Base-by-base conservation (phyloP, 116 monocot genomes). In the Phalaenopsis hybrid region DNA sequence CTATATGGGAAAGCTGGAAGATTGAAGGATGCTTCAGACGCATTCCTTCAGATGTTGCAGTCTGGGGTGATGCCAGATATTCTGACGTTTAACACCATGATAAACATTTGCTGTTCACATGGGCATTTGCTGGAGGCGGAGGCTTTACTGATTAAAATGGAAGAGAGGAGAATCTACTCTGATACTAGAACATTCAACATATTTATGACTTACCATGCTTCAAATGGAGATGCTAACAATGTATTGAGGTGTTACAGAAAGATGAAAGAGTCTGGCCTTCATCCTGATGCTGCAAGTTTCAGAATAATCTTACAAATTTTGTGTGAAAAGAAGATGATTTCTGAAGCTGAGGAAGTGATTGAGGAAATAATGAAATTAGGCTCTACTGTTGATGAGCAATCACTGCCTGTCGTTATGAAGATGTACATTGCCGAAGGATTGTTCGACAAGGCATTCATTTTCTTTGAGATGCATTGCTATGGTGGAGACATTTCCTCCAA, bases 81-180 rank as follows among this genome's bases (percentile, higher is more conserved):
- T 5, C 85, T 79, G 31, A 96, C 95, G 0, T 96, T 96, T 79
- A 96, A 96, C 81, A 93, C 95, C 34, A 89, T 96, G 90, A 91
- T 96, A 10, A 70, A 90, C 50, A 76, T 93, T 45, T 93, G 90
- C 33, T 89, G 95, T 44, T 79, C 81, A 4, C 50, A 81, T 81
- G 88, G 91, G 51, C 81, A 84, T 81, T 21, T 87, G 18, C 13
- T 17, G 6, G 93, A 96, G 83, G 93, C 95, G 2, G 90, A 90
- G 82, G 74, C 85, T 46, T 77, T 96, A 77, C 76, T 96, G 28
- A 28, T 13, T 17, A 90, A 89, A 69, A 96, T 96, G 93, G 86
- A 87, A 43, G 90, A 91, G 88, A 89, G 86, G 63, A 74, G 93
- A 43, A 51, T 93, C 41, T 41, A 17, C 0, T 93, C 91, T 5